Base-by-base conservation (phyloP, 345 rosid species). In the Hirschfeldia incana region DNA sequence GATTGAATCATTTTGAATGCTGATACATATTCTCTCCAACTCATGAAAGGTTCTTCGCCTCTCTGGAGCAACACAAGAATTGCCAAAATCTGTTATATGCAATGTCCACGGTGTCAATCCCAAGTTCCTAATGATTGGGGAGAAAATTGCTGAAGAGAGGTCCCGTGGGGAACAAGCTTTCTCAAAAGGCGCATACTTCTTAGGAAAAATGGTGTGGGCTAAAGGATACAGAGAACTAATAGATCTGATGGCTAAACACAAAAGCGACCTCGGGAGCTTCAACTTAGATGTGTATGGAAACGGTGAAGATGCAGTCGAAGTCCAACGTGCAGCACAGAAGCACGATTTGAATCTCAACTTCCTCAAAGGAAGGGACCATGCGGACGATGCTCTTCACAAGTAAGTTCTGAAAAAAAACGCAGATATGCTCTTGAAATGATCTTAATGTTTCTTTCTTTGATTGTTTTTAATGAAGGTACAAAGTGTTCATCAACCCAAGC, bases 121-220 rank as follows among this genome's bases (percentile, higher is more conserved):
- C 5, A 95, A 89, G 88, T 95, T 95, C 81, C 86, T 93, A 81
- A 84, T 81, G 88, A 93, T 95, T 74, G 98, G 99, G 63, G 99
- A 93, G 59, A 93, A 85, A 69, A 82, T 93, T 67, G 91, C 90
- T 67, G 89, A 86, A 67, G 97, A 93, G 76, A 87, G 83, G 81
- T 93, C 91, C 74, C 94, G 86, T 51, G 99, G 99, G 76, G 92
- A 91, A 86, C 88, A 89, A 85, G 89, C 97, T 67, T 93, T 95
- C 83, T 93, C 97, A 37, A 93, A 95, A 82, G 99, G 96, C 69
- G 99, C 98, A 44, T 95, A 95, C 80, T 95, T 95, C 78, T 84
- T 95, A 63, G 99, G 98, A 42, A 95, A 95, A 86, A 88, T 95
- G 98, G 97, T 95, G 60, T 95, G 99, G 99, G 99, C 99, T 76